Conservation (phyloP, 345 rosid genomes). For the Eucalyptus cloeziana region DNA sequence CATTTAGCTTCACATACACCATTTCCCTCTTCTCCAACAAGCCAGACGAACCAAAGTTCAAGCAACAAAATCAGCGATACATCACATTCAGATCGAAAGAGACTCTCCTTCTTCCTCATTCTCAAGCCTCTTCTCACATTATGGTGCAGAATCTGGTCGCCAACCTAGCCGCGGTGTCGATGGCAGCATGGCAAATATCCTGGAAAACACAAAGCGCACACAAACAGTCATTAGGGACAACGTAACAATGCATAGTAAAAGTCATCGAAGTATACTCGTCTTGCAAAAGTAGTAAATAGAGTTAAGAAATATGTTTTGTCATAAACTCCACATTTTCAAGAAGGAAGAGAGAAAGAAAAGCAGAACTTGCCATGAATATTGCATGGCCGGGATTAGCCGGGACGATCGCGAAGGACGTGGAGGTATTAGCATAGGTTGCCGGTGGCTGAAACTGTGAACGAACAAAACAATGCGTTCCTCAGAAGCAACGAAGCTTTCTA, state of each 20-base stretch:
- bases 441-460: neutral
- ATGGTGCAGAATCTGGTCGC: neutral
- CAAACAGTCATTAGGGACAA: neutral
- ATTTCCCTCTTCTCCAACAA: neutral
- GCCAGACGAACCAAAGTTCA: neutral
- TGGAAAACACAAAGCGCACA: neutral
- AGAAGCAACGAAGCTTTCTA: neutral
- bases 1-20: neutral
- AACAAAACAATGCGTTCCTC: neutral
- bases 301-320: neutral
- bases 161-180: accelerated
- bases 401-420: neutral
- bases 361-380: neutral
- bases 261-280: neutral
- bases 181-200: accelerated
- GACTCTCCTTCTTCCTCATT: neutral
- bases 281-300: neutral
- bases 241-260: neutral
- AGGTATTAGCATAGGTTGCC: neutral
- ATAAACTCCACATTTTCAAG: neutral
- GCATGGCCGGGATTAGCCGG: accelerated
- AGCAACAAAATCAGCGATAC: neutral
- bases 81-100: neutral
- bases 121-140: neutral
- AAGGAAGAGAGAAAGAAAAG: neutral